Evolutionary conservation across 2,329 filamentous ascomycete genomes (phyloP).

Genomic region (Claviceps arundinis): DNA sequence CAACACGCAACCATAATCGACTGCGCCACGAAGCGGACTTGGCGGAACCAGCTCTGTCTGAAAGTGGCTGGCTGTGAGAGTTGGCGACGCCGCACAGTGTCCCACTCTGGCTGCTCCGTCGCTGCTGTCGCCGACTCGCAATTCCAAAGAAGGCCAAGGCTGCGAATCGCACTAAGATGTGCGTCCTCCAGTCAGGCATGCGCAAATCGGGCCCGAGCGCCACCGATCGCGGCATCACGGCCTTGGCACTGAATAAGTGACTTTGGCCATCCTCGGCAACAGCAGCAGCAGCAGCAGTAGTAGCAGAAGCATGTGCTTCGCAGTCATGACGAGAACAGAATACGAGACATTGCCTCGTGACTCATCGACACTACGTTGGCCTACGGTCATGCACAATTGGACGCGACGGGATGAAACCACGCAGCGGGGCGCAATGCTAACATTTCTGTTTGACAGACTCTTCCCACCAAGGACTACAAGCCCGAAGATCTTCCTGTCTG

Average conservation of each 20-base stretch:
- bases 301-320: not conserved
- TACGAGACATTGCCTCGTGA: not conserved
- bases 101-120: not conserved
- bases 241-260: not conserved
- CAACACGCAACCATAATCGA: not conserved
- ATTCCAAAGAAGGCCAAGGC: not conserved
- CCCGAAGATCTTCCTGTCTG: conserved; percentile 40
- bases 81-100: not conserved
- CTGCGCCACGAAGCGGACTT: not conserved
- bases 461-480: conserved; percentile 35
- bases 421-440: not conserved
- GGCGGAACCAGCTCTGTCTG: not conserved
- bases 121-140: not conserved
- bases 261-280: not conserved
- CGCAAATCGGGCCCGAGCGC: not conserved
- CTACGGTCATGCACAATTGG: not conserved
- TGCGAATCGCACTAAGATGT: not conserved
- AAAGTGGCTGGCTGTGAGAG: not conserved
- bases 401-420: too few relatives aligned
- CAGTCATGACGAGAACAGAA: not conserved
- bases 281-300: not conserved
- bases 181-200: not conserved
- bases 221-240: not conserved
- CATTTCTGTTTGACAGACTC: conserved; percentile 25
- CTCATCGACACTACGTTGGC: not conserved